Conservation (phyloP, 2,329 filamentous ascomycete species). For the Phyllosticta paracitricarpa region DNA sequence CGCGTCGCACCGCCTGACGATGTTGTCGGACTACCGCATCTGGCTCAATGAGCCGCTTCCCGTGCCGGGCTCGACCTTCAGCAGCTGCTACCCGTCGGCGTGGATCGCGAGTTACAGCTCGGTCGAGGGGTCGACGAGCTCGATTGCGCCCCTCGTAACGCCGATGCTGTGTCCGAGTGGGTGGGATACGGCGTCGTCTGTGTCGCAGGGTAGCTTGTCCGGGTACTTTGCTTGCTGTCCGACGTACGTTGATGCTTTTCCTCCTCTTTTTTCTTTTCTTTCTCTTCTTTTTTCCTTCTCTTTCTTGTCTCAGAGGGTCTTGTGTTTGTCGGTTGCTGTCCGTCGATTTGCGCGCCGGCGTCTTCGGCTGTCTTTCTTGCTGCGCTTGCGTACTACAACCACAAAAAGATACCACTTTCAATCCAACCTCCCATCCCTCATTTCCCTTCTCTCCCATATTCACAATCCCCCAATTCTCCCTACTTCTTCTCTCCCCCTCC, state of each 20-base stretch:
- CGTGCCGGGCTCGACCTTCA: constrained; percentile 13
- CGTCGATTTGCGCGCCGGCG: too few relatives aligned
- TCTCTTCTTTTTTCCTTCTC: neutral
- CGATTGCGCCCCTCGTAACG: constrained; percentile 19
- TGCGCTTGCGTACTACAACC: too few relatives aligned
- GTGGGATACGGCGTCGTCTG: constrained; percentile 16
- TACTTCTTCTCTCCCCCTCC: too few relatives aligned
- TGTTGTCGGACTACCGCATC: constrained; percentile 17
- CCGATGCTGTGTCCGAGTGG: constrained; percentile 19
- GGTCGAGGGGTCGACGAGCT: constrained; percentile 11
- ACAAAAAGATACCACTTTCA: too few relatives aligned
- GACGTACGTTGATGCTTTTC: constrained; percentile 12
- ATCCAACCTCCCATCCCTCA: too few relatives aligned
- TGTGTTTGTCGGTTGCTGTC: neutral
- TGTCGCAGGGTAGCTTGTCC: constrained; percentile 16
- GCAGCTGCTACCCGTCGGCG: constrained; percentile 18
- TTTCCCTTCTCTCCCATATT: too few relatives aligned
- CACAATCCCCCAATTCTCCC: too few relatives aligned
- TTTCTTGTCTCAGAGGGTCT: neutral
- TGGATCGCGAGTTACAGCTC: constrained; percentile 18
- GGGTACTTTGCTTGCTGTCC: constrained; percentile 23
- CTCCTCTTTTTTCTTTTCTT: neutral
- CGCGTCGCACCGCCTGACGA: constrained; percentile 15
- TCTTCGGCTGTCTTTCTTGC: too few relatives aligned
- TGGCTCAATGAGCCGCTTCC: constrained; percentile 21